A percentile compares a stretch with the other conserved stretches of the same genome.
phyloP scores from a whole-genome alignment of 768 basidiomycete species.

The Hericium coralloides region DNA sequence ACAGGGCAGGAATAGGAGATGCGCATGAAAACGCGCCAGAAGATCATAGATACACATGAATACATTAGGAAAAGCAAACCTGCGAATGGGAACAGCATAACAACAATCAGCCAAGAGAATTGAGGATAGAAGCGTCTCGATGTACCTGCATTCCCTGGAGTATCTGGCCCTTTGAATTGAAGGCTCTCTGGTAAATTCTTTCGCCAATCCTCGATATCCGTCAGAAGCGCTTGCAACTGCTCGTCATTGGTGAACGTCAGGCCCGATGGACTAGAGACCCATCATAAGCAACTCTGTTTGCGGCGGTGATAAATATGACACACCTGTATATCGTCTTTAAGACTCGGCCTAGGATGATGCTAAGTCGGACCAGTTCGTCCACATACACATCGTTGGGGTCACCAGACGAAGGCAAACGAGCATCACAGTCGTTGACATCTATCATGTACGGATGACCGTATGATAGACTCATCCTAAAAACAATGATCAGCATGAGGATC shows the following conservation, averaged over 20 bases:
- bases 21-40: constrained; percentile 98
- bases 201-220: constrained; percentile 72
- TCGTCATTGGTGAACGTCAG: constrained; percentile 80
- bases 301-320: neutral
- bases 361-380: constrained; percentile 86
- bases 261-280: constrained; percentile 63
- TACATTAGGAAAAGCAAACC: constrained; percentile 86
- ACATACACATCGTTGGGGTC: constrained; percentile 73
- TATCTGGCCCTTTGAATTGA: constrained; percentile 64
- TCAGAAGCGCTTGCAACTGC: constrained; percentile 52
- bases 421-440: constrained; percentile 94
- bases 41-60: constrained; percentile 89
- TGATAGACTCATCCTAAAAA: constrained; percentile 67
- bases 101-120: neutral
- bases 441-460: constrained; percentile 96
- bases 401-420: constrained; percentile 83
- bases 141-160: constrained; percentile 59
- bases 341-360: constrained; percentile 85
- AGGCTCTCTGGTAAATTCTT: constrained; percentile 68
- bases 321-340: constrained; percentile 91
- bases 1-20: constrained; percentile 89
- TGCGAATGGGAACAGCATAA: constrained; percentile 21
- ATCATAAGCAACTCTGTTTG: neutral
- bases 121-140: constrained; percentile 3
- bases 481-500: constrained; percentile 3